Percentiles rank a stretch among this genome's conserved stretches.
phyloP scores from a whole-genome alignment of 2,329 filamentous ascomycete species.

The Colletotrichum euphorbiae region DNA sequence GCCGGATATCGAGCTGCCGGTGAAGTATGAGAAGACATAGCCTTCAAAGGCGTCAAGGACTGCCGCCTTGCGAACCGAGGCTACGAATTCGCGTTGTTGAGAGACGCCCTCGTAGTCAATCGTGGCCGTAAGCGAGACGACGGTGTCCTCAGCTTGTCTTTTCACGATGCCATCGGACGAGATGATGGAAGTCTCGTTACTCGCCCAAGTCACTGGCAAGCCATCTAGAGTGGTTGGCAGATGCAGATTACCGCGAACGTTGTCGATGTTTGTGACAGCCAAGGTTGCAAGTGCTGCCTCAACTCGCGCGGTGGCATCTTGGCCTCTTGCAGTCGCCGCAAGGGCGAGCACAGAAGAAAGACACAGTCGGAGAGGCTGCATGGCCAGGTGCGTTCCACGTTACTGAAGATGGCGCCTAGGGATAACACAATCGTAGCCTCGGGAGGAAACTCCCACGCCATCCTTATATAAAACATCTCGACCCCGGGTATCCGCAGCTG shows the following conservation, averaged over 20 bases:
- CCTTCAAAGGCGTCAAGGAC: constrained; percentile 52
- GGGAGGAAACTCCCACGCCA: neutral
- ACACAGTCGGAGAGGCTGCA: constrained; percentile 24
- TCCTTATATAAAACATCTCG: constrained; percentile 16
- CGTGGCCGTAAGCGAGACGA: constrained; percentile 51
- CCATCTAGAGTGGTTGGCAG: constrained; percentile 49
- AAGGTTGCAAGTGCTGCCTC: constrained; percentile 43
- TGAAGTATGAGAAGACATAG: constrained; percentile 66
- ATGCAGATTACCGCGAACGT: constrained; percentile 53
- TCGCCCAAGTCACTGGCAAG: constrained; percentile 50
- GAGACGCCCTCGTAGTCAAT: constrained; percentile 43
- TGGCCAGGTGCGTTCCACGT: neutral
- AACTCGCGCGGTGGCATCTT: constrained; percentile 13
- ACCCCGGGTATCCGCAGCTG: constrained; percentile 1
- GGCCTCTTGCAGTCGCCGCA: constrained; percentile 18
- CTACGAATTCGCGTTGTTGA: constrained; percentile 47
- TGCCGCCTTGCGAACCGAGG: constrained; percentile 49
- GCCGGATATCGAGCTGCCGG: constrained; percentile 54
- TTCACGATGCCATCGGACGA: constrained; percentile 51
- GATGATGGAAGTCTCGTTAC: constrained; percentile 49
- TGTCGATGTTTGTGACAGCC: constrained; percentile 49
- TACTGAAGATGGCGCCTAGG: neutral
- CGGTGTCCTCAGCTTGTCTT: constrained; percentile 44
- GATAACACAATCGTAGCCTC: neutral
- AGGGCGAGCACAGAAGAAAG: constrained; percentile 28